Conservation (phyloP, 352 stramenopile genomes). For the Plasmopara viticola region DNA sequence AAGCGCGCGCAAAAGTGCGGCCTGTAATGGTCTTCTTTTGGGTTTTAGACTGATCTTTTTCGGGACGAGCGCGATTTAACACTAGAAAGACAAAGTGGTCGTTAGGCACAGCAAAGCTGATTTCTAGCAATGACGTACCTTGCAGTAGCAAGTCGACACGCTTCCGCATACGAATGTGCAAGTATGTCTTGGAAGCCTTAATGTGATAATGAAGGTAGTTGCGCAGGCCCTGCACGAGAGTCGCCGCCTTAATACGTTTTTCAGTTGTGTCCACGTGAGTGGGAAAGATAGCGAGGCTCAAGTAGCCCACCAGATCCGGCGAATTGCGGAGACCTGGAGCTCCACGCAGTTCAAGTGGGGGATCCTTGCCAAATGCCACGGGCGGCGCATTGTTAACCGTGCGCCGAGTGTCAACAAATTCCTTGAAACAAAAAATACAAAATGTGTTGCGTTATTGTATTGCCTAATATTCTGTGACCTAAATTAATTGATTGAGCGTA, state of each 20-base stretch:
- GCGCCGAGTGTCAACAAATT: constrained; percentile 89
- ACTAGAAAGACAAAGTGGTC: constrained; percentile 31
- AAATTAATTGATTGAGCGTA: constrained; percentile 6
- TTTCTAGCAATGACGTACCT: constrained; percentile 26
- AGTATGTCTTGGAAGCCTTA: constrained; percentile 93
- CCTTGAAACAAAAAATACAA: constrained; percentile 23
- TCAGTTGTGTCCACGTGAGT: constrained; percentile 83
- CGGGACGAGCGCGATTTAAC: constrained; percentile 86
- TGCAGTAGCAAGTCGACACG: constrained; percentile 88
- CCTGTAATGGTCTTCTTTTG: constrained; percentile 90
- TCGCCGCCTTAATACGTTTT: constrained; percentile 86
- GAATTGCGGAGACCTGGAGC: constrained; percentile 54
- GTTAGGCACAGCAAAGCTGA: neutral
- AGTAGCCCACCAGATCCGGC: constrained; percentile 81
- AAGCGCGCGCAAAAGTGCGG: constrained; percentile 83
- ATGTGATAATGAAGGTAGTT: constrained; percentile 96
- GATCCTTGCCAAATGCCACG: constrained; percentile 86
- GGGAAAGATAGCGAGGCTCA: constrained; percentile 86
- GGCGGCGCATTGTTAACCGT: constrained; percentile 93
- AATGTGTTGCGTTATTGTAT: neutral
- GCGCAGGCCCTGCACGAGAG: constrained; percentile 82
- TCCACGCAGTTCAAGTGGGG: constrained; percentile 79
- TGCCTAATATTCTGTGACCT: neutral
- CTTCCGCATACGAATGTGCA: constrained; percentile 95
- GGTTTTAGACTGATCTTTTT: constrained; percentile 85